A percentile compares a stretch with the other conserved stretches of the same genome.
Evolutionary conservation across 2,329 filamentous ascomycete genomes (phyloP).

Genomic region (Aspergillus fumigatus): DNA sequence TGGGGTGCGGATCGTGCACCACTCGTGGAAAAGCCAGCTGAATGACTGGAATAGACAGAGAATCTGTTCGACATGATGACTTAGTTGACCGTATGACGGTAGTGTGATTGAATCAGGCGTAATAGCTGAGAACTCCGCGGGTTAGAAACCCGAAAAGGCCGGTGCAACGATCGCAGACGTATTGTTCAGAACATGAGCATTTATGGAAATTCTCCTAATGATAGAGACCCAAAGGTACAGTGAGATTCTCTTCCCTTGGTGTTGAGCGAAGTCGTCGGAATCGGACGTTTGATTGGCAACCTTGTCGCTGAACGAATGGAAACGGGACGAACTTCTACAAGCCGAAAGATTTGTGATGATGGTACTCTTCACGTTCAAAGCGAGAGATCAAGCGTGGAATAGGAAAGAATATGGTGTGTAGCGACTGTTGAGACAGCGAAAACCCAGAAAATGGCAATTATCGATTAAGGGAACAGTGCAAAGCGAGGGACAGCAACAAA

Average conservation of each 20-base stretch:
- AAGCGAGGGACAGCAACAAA: not conserved
- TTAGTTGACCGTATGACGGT: not conserved
- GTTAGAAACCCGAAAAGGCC: not conserved
- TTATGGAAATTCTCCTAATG: not conserved
- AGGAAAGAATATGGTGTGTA: not conserved
- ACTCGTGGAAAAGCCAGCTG: slow-evolving; percentile 51
- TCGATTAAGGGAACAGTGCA: not conserved
- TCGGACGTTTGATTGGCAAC: not conserved
- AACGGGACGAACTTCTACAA: slow-evolving; percentile 1
- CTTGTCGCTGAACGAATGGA: not conserved
- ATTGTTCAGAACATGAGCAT: slow-evolving; percentile 36
- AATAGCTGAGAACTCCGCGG: not conserved
- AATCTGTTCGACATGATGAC: slow-evolving; percentile 57
- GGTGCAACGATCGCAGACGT: not conserved
- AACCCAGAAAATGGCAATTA: not conserved
- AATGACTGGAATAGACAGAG: slow-evolving; percentile 59
- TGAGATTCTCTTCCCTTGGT: not conserved
- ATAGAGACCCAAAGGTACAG: not conserved
- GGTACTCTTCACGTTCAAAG: not conserved
- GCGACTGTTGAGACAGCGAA: not conserved
- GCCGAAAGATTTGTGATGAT: not conserved
- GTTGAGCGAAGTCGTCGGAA: not conserved
- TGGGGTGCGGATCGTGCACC: slow-evolving; percentile 55
- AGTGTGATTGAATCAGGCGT: not conserved
- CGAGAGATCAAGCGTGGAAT: not conserved